phyloP scores from a whole-genome alignment of 1,284 basidiomycete genomes.

The Ustilago xerochloae region DNA sequence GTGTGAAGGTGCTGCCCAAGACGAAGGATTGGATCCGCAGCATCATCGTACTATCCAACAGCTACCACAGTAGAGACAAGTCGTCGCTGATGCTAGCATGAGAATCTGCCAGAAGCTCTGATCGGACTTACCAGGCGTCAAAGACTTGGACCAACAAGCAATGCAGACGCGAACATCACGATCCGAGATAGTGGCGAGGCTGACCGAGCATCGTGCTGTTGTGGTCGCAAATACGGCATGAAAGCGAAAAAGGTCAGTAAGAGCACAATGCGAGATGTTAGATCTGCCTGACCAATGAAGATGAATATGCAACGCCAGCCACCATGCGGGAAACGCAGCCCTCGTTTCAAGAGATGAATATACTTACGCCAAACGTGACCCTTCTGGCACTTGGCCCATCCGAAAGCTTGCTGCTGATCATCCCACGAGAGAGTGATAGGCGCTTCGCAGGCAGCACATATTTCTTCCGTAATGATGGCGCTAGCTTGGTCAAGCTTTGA shows the following conservation, averaged over 20 bases:
- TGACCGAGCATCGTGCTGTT: constrained; percentile 45
- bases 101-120: constrained; percentile 8
- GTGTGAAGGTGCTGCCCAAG: neutral
- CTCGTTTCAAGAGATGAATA: neutral
- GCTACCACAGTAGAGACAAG: constrained; percentile 35
- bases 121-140: constrained; percentile 8
- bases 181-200: constrained; percentile 31
- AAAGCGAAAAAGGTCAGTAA: neutral
- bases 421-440: constrained; percentile 19
- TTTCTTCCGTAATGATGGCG: constrained; percentile 9
- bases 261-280: neutral
- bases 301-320: neutral
- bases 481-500: neutral
- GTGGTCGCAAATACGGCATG: neutral
- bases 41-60: constrained; percentile 35
- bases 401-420: constrained; percentile 6
- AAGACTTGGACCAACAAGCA: constrained; percentile 40
- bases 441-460: constrained; percentile 35
- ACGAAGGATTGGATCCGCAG: neutral
- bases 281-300: neutral
- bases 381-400: constrained; percentile 31
- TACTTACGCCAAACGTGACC: constrained; percentile 46
- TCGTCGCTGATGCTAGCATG: constrained; percentile 12
- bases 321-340: neutral
- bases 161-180: constrained; percentile 33